Evolutionary conservation across 2,329 filamentous ascomycete species (phyloP).

Genomic region (Xylaria sp.): DNA sequence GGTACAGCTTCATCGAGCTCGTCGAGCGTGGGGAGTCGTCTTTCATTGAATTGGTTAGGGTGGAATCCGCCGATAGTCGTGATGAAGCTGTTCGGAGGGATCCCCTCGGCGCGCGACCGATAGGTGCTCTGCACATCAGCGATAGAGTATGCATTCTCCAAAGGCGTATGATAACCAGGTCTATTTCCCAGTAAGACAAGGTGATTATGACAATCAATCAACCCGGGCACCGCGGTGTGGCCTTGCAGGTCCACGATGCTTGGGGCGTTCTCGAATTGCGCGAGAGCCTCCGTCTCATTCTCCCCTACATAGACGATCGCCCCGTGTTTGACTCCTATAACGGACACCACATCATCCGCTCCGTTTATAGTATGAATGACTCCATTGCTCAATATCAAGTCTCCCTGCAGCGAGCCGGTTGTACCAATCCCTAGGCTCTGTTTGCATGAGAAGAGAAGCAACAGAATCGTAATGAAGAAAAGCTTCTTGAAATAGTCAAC

Average conservation of each 20-base stretch:
- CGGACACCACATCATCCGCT: slow-evolving; percentile 31
- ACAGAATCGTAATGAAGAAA: neutral
- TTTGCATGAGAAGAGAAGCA: neutral
- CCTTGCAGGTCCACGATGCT: slow-evolving; percentile 42
- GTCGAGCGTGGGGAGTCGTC: slow-evolving; percentile 43
- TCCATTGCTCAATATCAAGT: slow-evolving; percentile 46
- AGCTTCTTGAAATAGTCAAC: neutral
- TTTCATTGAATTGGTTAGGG: slow-evolving; percentile 45
- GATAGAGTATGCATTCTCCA: slow-evolving; percentile 46
- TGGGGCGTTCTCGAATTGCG: slow-evolving; percentile 28
- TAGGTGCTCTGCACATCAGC: slow-evolving; percentile 43
- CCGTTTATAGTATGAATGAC: slow-evolving; percentile 45
- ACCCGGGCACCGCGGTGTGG: slow-evolving; percentile 42
- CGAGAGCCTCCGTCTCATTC: slow-evolving; percentile 36
- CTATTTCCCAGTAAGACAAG: slow-evolving; percentile 47
- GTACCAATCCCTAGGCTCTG: neutral
- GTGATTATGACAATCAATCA: slow-evolving; percentile 49
- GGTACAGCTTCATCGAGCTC: slow-evolving; percentile 46
- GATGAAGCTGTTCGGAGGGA: slow-evolving; percentile 41
- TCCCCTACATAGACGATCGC: slow-evolving; percentile 45
- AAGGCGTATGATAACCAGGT: slow-evolving; percentile 46
- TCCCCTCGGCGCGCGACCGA: slow-evolving; percentile 28
- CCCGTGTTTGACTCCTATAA: slow-evolving; percentile 44
- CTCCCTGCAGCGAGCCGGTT: slow-evolving; percentile 32
- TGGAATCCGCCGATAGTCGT: slow-evolving; percentile 49